Base-by-base conservation (phyloP, 2,329 filamentous ascomycete species). In the Cylindrodendrum hubeiense region DNA sequence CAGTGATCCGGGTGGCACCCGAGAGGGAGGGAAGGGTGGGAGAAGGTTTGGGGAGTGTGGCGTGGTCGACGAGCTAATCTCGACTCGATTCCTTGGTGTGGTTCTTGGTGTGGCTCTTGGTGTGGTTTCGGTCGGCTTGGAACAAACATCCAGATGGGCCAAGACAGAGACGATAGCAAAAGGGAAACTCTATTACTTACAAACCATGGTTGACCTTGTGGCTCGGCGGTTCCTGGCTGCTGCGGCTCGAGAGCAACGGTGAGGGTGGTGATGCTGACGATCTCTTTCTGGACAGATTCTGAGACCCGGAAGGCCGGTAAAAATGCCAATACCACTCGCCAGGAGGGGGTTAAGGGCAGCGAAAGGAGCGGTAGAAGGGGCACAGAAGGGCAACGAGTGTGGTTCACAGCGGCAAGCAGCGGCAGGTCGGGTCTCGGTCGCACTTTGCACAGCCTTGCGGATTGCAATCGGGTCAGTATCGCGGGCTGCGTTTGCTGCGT, bases 61-160 rank as follows among this genome's bases (percentile, higher is more conserved):
- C 47, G 26, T 50, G 47, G 47, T 50, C 2, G n/a, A 50, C 3
- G n/a, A 50, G 47, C 47, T 50, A 50, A 50, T 33, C 26, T 49
- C 46, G 46, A 49, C 46, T 19, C 30, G 46, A 21, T 22, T 47
- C 44, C 24, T 17, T 47, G 22, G 44, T 28, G 24, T 19, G 17
- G 46, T 30, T 49, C 9, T 30, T 17, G 47, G n/a, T n/a, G n/a
- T n/a, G n/a, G n/a, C n/a, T n/a, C 24, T 17, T 47, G 22, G 44
- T 28, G 24, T 19, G 17, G 46, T 30, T 49, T n/a, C 19, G 13
- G 47, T n/a, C n/a, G n/a, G 17, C 5, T 39, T n/a, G 15, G 8
- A 17, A 39, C n/a, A 17, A 17, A 39, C 15, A n/a, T n/a, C 37
- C 7, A 19, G 37, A 39, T 6, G 17, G 15, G 17, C 37, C 37